Evolutionary conservation across 768 basidiomycete genomes (phyloP).

Genomic region (Rhizopogon roseolus): DNA sequence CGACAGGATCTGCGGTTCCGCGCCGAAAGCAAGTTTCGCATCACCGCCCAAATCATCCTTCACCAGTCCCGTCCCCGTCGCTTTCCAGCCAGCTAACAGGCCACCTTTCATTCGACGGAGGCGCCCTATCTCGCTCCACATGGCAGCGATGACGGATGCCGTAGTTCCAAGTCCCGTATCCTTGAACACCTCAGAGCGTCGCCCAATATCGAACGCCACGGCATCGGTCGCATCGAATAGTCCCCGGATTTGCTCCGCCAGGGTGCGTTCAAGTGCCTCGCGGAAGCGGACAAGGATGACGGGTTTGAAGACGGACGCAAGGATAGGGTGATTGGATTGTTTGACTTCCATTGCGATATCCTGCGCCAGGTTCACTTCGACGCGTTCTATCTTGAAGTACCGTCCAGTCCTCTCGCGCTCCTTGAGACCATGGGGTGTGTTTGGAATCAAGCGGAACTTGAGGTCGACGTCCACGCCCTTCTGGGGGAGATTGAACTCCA

Average conservation of each 20-base stretch:
- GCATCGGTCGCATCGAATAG: slow-evolving; percentile 50
- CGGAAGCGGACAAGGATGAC: slow-evolving; percentile 52
- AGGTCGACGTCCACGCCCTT: slow-evolving; percentile 68
- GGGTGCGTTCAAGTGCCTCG: slow-evolving; percentile 53
- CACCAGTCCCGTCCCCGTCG: slow-evolving; percentile 63
- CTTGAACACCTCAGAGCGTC: slow-evolving; percentile 57
- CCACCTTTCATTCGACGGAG: slow-evolving; percentile 35
- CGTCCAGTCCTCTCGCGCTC: slow-evolving; percentile 43
- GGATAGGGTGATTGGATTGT: slow-evolving; percentile 59
- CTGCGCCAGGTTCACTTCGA: slow-evolving; percentile 50
- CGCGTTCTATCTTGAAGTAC: slow-evolving; percentile 56
- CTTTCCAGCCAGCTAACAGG: slow-evolving; percentile 39
- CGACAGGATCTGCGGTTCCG: slow-evolving; percentile 66
- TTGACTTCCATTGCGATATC: slow-evolving; percentile 51
- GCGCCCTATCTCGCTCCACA: slow-evolving; percentile 68
- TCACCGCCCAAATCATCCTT: slow-evolving; percentile 38
- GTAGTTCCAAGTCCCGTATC: slow-evolving; percentile 55
- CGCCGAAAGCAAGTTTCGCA: slow-evolving; percentile 57
- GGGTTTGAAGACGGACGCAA: slow-evolving; percentile 60
- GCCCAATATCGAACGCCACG: slow-evolving; percentile 53
- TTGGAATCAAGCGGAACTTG: slow-evolving; percentile 59
- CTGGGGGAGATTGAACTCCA: slow-evolving; percentile 57
- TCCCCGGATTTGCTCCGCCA: slow-evolving; percentile 50
- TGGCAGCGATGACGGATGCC: slow-evolving; percentile 47
- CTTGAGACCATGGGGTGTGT: slow-evolving; percentile 31